These are phyloP conservation scores for Metschnikowia colocasiae DNA, from an alignment of 805 yeast genomes.

Conservation along the genomic window DNA sequence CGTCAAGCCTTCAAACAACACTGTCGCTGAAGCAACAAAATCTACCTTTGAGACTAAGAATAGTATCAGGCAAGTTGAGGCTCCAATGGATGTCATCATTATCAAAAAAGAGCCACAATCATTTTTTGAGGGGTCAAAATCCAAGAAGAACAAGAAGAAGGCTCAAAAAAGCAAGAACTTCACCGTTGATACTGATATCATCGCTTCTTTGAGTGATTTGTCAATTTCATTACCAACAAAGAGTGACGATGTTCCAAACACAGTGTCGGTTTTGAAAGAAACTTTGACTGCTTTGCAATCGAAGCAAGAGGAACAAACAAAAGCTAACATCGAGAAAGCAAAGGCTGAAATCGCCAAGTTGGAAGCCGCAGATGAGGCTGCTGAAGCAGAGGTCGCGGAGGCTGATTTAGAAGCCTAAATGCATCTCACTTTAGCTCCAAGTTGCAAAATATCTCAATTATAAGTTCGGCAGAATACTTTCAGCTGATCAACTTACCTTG, in stretches of 20 bases:
- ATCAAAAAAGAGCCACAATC: constrained; percentile 61
- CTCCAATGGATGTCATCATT: constrained; percentile 62
- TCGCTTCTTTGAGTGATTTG: constrained; percentile 72
- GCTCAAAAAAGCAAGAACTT: constrained; percentile 50
- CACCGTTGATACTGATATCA: constrained; percentile 74
- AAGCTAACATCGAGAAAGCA: constrained; percentile 69
- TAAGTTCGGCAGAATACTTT: not conserved
- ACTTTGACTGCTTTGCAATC: constrained; percentile 66
- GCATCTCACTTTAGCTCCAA: not conserved
- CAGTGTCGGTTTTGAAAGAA: constrained; percentile 63
- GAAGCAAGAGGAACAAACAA: constrained; percentile 78
- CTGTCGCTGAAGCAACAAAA: constrained; percentile 25
- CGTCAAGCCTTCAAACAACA: constrained; percentile 50
- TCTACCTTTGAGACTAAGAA: constrained; percentile 22
- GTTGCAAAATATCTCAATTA: not conserved
- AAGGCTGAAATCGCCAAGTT: constrained; percentile 71
- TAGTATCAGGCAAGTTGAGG: constrained; percentile 49
- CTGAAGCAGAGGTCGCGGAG: constrained; percentile 37
- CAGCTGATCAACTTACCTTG: not conserved
- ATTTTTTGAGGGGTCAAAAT: constrained; percentile 47
- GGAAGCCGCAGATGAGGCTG: constrained; percentile 40
- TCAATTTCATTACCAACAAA: constrained; percentile 75
- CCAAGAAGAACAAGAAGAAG: constrained; percentile 47
- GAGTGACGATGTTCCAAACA: constrained; percentile 62
- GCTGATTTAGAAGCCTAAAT: not conserved